Conservation (phyloP, 306 rosid genomes). For the Cicer cuneatum region DNA sequence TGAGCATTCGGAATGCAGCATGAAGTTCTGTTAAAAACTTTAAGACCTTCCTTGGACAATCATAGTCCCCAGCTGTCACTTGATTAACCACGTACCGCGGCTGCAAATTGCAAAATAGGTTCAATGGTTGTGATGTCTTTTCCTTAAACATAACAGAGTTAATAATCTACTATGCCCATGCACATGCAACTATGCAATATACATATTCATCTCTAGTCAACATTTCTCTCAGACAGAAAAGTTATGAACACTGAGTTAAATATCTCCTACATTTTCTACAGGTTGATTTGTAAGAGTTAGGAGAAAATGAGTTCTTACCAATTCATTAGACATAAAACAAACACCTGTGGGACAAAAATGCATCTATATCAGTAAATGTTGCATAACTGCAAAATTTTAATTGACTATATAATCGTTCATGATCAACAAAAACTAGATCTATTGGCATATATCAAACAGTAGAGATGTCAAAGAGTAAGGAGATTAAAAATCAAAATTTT, state of each 20-base stretch:
- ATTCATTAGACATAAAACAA: slow-evolving; percentile 94
- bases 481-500: not conserved
- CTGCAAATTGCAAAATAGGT: slow-evolving; percentile 56
- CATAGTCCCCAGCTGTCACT: slow-evolving; percentile 93
- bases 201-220: slow-evolving; percentile 12
- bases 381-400: not conserved
- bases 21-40: slow-evolving; percentile 92
- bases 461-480: slow-evolving; percentile 12
- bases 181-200: not conserved
- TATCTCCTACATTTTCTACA: slow-evolving; percentile 9
- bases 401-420: slow-evolving; percentile 5
- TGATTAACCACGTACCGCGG: slow-evolving; percentile 98
- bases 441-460: slow-evolving; percentile 20
- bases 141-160: slow-evolving; percentile 27
- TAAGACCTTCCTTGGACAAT: slow-evolving; percentile 89
- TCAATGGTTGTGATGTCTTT: slow-evolving; percentile 7
- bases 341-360: slow-evolving; percentile 65
- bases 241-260: slow-evolving; percentile 11
- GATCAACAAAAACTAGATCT: slow-evolving; percentile 15
- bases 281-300: slow-evolving; percentile 15
- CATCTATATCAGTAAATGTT: slow-evolving; percentile 45
- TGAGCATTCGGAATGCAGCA: slow-evolving; percentile 91
- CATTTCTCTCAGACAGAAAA: slow-evolving; percentile 2
- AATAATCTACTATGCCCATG: slow-evolving; percentile 3
- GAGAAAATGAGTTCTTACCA: slow-evolving; percentile 63